Evolutionary conservation across 106 monocot species (phyloP).

Genomic region (Allium cepa): DNA sequence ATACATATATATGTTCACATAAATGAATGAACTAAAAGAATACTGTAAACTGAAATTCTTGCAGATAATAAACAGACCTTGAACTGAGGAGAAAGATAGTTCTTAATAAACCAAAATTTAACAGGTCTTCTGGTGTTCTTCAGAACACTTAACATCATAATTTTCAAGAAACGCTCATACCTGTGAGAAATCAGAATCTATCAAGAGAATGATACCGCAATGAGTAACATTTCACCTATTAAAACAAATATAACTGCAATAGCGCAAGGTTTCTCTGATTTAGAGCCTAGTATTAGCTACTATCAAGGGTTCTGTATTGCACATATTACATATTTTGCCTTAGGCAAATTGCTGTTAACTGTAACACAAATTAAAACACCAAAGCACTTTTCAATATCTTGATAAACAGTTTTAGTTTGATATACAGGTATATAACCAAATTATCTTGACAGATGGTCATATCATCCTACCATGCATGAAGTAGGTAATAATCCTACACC

Average conservation of each 20-base stretch:
- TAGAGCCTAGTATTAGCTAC: no score
- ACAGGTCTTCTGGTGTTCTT: slow-evolving; percentile 84
- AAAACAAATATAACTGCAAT: no score
- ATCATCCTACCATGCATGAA: no score
- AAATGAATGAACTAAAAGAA: background rate
- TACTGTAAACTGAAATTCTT: background rate
- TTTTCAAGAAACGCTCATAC: slow-evolving; percentile 95
- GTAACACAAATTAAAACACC: background rate
- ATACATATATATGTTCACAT: background rate
- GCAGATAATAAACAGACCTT: slow-evolving; percentile 38
- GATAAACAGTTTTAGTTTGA: no score
- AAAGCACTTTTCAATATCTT: no score
- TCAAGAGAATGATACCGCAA: background rate
- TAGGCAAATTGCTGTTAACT: background rate
- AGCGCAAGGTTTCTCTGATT: no score
- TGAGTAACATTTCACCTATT: no score
- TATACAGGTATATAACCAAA: no score
- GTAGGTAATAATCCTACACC: no score
- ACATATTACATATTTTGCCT: no score
- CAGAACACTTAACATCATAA: slow-evolving; percentile 94
- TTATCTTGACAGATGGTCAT: no score
- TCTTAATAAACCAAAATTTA: slow-evolving; percentile 99
- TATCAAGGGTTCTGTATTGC: no score
- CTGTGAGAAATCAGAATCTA: slow-evolving; percentile 31
- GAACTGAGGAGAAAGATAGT: slow-evolving; percentile 98